Evolutionary conservation across 2,329 filamentous ascomycete genomes (phyloP), one percentile per base, ranked within the genome.

Genomic region (Ampelomyces quisqualis): DNA sequence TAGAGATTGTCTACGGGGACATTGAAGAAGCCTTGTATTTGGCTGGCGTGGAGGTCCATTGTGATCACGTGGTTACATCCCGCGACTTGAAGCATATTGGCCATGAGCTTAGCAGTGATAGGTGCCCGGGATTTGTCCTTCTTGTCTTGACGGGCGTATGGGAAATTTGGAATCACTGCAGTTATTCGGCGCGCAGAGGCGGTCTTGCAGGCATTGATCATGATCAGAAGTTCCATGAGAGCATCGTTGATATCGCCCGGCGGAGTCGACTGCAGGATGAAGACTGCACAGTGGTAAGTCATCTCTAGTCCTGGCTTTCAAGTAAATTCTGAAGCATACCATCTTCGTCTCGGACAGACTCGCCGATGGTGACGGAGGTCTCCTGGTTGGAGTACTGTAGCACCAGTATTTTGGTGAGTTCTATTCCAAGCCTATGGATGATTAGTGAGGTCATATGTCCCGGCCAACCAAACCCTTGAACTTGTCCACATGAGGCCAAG

Each of bases 171-270:
- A 36, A 96, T 87, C 51, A 96, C 88, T 51, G 90, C 91, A 15
- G 91, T 96, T 72, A 97, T 95, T 52, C 91, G 87, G 52, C 90
- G 84, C 9, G 91, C 91, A 23, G 84, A 87, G 28, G 85, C 85
- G 17, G 84, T 88, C 68, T 88, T 85, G 77, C 91, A 96, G 51
- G 91, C 91, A 66, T 95, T 94, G 71, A 96, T 94, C 84, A 96
- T 95, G 73, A 97, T 96, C 55, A 97, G 80, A 24, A 97, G 81
- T 73, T 98, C 91, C 91, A 98, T 97, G 45, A 98, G 80, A 34
- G 90, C 90, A 69, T 97, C 91, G 72, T 98, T 98, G 74, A 97
- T 94, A 67, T 96, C 90, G 67, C 91, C 90, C 2, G 91, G 91
- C 27, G 88, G 85, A 33, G 93, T 95, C 17, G 91, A 95, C 73